A percentile compares a stretch with the other conserved stretches of the same genome.
phyloP scores from a whole-genome alignment of 2,329 filamentous ascomycete species.

The Ophiostoma sp. region DNA sequence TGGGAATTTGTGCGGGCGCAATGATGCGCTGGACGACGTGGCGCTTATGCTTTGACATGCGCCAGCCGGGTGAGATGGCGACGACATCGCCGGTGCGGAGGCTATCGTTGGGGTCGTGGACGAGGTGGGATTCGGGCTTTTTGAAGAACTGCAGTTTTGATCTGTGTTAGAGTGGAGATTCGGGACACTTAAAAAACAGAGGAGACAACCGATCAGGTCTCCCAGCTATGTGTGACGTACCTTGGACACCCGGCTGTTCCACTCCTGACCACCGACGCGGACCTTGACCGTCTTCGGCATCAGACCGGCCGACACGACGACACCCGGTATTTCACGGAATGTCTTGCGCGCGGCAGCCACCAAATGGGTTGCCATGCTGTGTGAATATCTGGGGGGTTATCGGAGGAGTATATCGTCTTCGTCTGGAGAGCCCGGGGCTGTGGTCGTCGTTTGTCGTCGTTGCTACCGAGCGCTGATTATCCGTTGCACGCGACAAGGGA shows the following conservation, averaged over 20 bases:
- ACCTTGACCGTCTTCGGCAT: conserved; percentile 82
- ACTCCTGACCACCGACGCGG: conserved; percentile 67
- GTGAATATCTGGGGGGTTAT: background rate
- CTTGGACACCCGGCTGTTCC: conserved; percentile 73
- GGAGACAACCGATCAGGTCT: background rate
- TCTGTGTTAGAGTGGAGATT: background rate
- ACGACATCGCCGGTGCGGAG: conserved; percentile 74
- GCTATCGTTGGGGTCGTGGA: conserved; percentile 76
- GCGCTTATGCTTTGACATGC: conserved; percentile 64
- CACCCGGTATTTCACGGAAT: conserved; percentile 59
- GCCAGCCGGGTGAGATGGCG: conserved; percentile 66
- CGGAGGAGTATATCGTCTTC: background rate
- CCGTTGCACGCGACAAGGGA: conserved; percentile 9
- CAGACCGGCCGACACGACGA: conserved; percentile 74
- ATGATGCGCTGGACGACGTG: conserved; percentile 76
- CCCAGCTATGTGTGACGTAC: conserved; percentile 44
- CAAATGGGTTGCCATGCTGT: conserved; percentile 41
- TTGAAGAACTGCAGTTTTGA: conserved; percentile 58
- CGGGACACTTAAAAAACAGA: background rate
- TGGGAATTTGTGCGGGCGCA: conserved; percentile 63
- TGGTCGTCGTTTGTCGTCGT: background rate
- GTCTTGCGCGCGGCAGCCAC: conserved; percentile 44
- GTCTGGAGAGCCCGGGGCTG: background rate
- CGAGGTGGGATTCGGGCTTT: conserved; percentile 64
- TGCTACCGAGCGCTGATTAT: background rate